Evolutionary conservation across 2,329 filamentous ascomycete genomes (phyloP).

Genomic region (Sphaerulina populicola): DNA sequence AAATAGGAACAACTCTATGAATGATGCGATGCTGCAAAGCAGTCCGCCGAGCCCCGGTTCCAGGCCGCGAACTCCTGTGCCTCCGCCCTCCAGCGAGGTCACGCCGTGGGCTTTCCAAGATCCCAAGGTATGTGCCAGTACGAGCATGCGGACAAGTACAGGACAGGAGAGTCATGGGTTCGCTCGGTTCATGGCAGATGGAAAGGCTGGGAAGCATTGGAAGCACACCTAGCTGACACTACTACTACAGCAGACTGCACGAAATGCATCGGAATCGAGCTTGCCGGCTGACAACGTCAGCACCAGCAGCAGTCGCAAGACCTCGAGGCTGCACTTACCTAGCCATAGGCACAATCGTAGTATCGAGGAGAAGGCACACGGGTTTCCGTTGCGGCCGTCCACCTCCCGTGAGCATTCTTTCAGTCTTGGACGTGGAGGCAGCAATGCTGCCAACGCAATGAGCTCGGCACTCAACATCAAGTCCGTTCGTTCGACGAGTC

Average conservation of each 20-base stretch:
- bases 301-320: constrained; percentile 26
- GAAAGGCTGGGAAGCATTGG: background rate
- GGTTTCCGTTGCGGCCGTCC: constrained; percentile 58
- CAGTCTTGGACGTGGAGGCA: constrained; percentile 47
- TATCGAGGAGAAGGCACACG: constrained; percentile 47
- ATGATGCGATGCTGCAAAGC: constrained; percentile 49
- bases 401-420: constrained; percentile 67
- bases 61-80: constrained; percentile 65
- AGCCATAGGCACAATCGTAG: constrained; percentile 60
- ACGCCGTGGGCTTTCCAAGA: constrained; percentile 92
- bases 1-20: constrained; percentile 75
- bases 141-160: background rate
- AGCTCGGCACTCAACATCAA: constrained; percentile 45
- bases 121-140: constrained; percentile 23
- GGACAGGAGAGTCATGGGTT: background rate
- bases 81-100: constrained; percentile 61
- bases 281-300: constrained; percentile 28
- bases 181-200: background rate
- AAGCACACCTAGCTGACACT: constrained; percentile 17
- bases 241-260: constrained; percentile 16
- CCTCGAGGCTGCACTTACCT: constrained; percentile 56
- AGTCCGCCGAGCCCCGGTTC: constrained; percentile 64
- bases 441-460: constrained; percentile 41
- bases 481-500: constrained; percentile 62
- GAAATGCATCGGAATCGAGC: constrained; percentile 27